Base-by-base conservation (phyloP, 2,329 filamentous ascomycete species). In the Talaromyces sp. region DNA sequence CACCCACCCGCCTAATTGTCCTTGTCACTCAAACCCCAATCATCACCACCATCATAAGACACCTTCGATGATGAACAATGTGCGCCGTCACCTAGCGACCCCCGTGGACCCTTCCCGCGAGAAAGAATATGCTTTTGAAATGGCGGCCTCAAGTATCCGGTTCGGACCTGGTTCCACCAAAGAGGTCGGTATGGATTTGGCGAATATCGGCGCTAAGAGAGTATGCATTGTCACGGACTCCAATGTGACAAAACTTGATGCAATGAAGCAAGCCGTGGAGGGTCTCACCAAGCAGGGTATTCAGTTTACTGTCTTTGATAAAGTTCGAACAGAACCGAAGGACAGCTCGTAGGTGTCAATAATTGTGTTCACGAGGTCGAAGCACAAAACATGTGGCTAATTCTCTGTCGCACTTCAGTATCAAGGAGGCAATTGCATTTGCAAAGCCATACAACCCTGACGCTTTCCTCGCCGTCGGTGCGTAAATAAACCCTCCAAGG, bases 121-220 rank as follows among this genome's bases (percentile, higher is more conserved):
- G 67, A 96, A 95, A 71, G 94, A 99, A 72, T 99, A 99, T 76
- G 94, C 94, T 13, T 99, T 99, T 70, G 94, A 99, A 73, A 96
- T 99, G 93, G 94, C 94, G 0, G 91, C 94, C 1, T 96, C 90
- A 1, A 90, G 88, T 24, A 97, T 99, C 67, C 86, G 94, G 11
- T 99, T 97, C 65, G 94, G 94, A 0, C 90, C 91, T 0, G 94
- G 94, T 5, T 89, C 88, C 51, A 99, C 94, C 20, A 90, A 91
- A 73, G 94, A 99, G 74, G 91, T 99, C 17, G 94, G 94, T 60
- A 97, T 97, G 94, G 94, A 99, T 74, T 87, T 97, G 63, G 88
- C 86, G 75, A 97, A 99, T 70, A 82, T 99, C 80, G 89, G 89
- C 13, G 86, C 88, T 6, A 89, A 90, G 77, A 86, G 86, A 40